These are phyloP conservation scores for Cryptococcus sp. DNA, from an alignment of 1,284 basidiomycete genomes.

Conservation along the genomic window DNA sequence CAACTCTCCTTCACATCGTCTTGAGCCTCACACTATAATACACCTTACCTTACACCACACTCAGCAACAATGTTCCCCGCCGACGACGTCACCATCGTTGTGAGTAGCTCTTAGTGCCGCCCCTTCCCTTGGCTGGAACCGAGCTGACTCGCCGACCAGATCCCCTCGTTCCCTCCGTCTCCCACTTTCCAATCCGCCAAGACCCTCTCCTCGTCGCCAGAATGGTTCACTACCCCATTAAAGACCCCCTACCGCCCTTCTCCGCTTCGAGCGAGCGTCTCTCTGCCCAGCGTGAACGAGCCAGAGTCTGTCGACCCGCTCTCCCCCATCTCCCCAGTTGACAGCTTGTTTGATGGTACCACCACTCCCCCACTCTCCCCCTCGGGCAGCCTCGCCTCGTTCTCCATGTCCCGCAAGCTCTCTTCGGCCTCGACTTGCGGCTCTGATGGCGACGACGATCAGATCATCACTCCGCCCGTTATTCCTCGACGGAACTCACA, in stretches of 20 bases:
- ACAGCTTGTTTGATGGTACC: slow-evolving; percentile 10
- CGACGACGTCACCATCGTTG: background rate
- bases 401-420: slow-evolving; percentile 14
- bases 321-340: slow-evolving; percentile 3
- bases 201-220: slow-evolving; percentile 19
- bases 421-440: slow-evolving; percentile 7
- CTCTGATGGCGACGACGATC: slow-evolving; percentile 14
- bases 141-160: slow-evolving; percentile 5
- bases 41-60: background rate
- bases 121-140: background rate
- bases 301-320: slow-evolving; percentile 9
- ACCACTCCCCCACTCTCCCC: slow-evolving; percentile 21
- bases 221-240: slow-evolving; percentile 24
- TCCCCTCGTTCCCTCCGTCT: slow-evolving; percentile 27
- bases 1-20: too few relatives aligned
- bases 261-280: slow-evolving; percentile 12
- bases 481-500: slow-evolving; percentile 10
- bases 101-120: background rate
- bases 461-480: slow-evolving; percentile 17
- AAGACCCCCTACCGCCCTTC: slow-evolving; percentile 19
- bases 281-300: slow-evolving; percentile 12
- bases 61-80: background rate
- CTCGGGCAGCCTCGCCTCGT: slow-evolving; percentile 8
- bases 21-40: too few relatives aligned
- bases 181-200: slow-evolving; percentile 20